Base-by-base conservation (phyloP, 306 rosid species). In the Prunus padus region DNA sequence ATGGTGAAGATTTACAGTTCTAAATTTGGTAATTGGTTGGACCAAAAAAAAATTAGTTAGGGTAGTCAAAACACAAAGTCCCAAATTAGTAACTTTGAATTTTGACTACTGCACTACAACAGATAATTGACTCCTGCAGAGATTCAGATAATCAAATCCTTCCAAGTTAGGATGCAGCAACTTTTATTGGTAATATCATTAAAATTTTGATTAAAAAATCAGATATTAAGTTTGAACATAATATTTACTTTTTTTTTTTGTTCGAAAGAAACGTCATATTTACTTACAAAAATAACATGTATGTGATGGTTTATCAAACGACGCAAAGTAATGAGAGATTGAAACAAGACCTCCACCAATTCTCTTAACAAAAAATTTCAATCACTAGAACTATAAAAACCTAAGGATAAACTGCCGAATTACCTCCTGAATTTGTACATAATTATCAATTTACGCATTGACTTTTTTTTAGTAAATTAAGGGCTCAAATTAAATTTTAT, bases 21-120 rank as follows among this genome's bases (percentile, higher is more conserved):
- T 37, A 55, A 54, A 33, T 55, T 71, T 71, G 54, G 76, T 13
- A 19, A 31, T n/a, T 33, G n/a, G 51, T 71, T 54, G 44, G 75
- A 54, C 40, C 56, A 67, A 46, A 25, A 45, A 45, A 33, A 28
- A 25, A 25, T 26, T 46, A 37, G 57, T 15, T 46, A 33, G 22
- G 18, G 44, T 14, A 57, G 28, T 72, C 55, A 72, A 57, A 28
- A 22, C 3, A 0, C 5, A 30, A 62, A 37, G 14, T 37, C 26
- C 8, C 45, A 42, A 59, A 25, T 15, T 25, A 59, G 67, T 5
- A 11, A 3, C 11, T 42, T 42, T 40, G 56, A 72, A 72, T 72
- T 15, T 72, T 59, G 67, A 44, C 76, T 56, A 20, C 4, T 55
- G 5, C 11, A n/a, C 26, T n/a, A 3, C 26, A 55, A 55, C 4